Conservation (phyloP, 1,139 yeast genomes). For the Blastobotrys petasosporus region DNA sequence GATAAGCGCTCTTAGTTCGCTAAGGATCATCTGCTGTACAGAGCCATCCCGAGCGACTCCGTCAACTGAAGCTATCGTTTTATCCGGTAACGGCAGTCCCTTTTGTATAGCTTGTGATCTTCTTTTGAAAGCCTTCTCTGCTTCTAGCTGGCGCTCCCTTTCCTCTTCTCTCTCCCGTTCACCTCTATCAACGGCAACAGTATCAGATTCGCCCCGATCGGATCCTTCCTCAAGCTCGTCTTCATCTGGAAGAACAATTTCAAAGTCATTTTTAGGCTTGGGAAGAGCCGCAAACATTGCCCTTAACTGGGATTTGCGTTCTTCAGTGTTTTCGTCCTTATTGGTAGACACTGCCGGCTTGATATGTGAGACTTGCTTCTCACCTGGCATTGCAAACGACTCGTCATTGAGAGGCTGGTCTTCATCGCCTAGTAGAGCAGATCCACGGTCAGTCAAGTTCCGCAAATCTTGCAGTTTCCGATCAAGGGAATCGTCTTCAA, state of each 20-base stretch:
- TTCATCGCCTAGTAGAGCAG: conserved; percentile 29
- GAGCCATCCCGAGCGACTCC: too few relatives aligned
- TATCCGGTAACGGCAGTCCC: conserved; percentile 45
- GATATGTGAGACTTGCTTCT: background rate
- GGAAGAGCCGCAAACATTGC: conserved; percentile 38
- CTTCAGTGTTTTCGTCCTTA: background rate
- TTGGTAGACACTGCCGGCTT: background rate
- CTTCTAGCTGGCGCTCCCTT: conserved; percentile 18
- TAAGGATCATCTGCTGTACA: conserved; percentile 31
- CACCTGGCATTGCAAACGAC: background rate
- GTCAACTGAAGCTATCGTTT: conserved; percentile 21
- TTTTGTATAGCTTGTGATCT: conserved; percentile 48
- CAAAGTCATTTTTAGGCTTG: conserved; percentile 54
- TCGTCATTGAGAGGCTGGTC: conserved; percentile 6
- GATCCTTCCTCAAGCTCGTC: conserved; percentile 19
- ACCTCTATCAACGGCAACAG: conserved; percentile 32
- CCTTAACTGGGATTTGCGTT: background rate
- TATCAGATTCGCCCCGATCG: conserved; percentile 10
- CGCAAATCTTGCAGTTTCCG: conserved; percentile 29
- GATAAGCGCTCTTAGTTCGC: conserved; percentile 38
- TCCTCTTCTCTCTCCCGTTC: conserved; percentile 31
- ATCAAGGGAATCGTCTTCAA: conserved; percentile 23
- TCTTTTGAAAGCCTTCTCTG: conserved; percentile 29
- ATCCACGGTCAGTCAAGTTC: conserved; percentile 26
- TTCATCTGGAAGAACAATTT: conserved; percentile 38